phyloP scores from a whole-genome alignment of 2,329 filamentous ascomycete species.

The Claviceps arundinis region DNA sequence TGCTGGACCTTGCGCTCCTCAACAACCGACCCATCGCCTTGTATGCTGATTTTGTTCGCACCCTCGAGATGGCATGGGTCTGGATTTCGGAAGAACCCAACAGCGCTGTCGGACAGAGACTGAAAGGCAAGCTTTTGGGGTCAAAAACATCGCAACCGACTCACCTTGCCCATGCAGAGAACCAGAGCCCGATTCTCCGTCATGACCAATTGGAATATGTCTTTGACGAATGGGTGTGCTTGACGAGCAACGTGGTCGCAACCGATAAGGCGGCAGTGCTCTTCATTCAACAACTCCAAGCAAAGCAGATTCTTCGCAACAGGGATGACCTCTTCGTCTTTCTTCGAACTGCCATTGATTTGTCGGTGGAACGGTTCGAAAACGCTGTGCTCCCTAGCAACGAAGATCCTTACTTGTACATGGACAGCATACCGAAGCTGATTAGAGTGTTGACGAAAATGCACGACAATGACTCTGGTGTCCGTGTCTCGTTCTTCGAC shows the following conservation, averaged over 20 bases:
- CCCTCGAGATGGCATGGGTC: slow-evolving; percentile 64
- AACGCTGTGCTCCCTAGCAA: slow-evolving; percentile 50
- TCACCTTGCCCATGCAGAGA: slow-evolving; percentile 40
- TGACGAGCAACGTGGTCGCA: slow-evolving; percentile 64
- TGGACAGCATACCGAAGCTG: slow-evolving; percentile 75
- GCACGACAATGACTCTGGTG: slow-evolving; percentile 49
- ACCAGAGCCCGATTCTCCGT: slow-evolving; percentile 29
- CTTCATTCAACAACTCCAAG: slow-evolving; percentile 76
- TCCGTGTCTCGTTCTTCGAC: slow-evolving; percentile 61
- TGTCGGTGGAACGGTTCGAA: slow-evolving; percentile 67
- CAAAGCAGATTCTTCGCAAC: slow-evolving; percentile 56
- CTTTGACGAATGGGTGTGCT: slow-evolving; percentile 87
- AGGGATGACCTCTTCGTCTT: slow-evolving; percentile 70
- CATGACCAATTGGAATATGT: slow-evolving; percentile 86
- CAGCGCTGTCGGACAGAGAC: slow-evolving; percentile 49
- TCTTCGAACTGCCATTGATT: slow-evolving; percentile 67
- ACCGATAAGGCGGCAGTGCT: slow-evolving; percentile 58
- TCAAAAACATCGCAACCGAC: slow-evolving; percentile 26
- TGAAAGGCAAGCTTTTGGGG: slow-evolving; percentile 49
- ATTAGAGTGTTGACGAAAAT: slow-evolving; percentile 63
- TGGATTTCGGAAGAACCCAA: slow-evolving; percentile 67
- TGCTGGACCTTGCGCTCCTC: slow-evolving; percentile 68
- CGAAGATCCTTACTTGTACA: slow-evolving; percentile 41
- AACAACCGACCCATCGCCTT: slow-evolving; percentile 66
- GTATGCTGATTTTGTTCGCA: slow-evolving; percentile 74